phyloP scores from a whole-genome alignment of 2,329 filamentous ascomycete genomes.

The Aaosphaeria arxii region DNA sequence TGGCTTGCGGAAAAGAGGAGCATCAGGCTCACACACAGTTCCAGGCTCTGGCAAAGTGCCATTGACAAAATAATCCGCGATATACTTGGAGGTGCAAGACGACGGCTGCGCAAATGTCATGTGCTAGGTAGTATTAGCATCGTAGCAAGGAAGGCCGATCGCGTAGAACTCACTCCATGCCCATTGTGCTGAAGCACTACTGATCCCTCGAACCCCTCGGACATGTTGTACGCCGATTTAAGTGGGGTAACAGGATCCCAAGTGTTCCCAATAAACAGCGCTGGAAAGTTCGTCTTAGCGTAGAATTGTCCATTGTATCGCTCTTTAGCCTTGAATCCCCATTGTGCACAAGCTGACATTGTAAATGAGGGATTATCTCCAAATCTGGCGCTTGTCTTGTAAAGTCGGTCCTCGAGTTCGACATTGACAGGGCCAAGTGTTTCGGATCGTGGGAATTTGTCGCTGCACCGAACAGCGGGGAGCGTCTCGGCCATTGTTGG shows the following conservation, averaged over 20 bases:
- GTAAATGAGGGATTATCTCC: no score
- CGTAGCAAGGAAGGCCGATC: no score
- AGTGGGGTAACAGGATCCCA: constrained; percentile 8
- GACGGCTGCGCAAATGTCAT: background rate
- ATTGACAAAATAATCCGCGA: constrained; percentile 4
- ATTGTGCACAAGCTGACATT: constrained; percentile 3
- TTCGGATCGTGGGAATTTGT: no score
- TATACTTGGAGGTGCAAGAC: background rate
- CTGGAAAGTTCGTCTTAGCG: constrained; percentile 9
- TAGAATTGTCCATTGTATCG: constrained; percentile 7
- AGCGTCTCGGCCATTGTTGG: no score
- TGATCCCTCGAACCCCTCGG: constrained; percentile 6
- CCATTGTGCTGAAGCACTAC: constrained; percentile 11
- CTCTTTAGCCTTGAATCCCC: constrained; percentile 6
- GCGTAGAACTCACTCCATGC: constrained; percentile 4
- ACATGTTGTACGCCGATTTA: constrained; percentile 3
- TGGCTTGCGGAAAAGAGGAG: constrained; percentile 9
- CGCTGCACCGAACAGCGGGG: no score
- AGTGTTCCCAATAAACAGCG: constrained; percentile 5
- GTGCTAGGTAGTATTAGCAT: background rate
- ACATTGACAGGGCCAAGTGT: no score
- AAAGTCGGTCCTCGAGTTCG: no score
- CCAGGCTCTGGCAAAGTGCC: constrained; percentile 7
- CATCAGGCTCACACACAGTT: constrained; percentile 9
- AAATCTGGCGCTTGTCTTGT: no score